Evolutionary conservation across 2,329 filamentous ascomycete genomes (phyloP).

Genomic region (Pochonia chlamydosporia): DNA sequence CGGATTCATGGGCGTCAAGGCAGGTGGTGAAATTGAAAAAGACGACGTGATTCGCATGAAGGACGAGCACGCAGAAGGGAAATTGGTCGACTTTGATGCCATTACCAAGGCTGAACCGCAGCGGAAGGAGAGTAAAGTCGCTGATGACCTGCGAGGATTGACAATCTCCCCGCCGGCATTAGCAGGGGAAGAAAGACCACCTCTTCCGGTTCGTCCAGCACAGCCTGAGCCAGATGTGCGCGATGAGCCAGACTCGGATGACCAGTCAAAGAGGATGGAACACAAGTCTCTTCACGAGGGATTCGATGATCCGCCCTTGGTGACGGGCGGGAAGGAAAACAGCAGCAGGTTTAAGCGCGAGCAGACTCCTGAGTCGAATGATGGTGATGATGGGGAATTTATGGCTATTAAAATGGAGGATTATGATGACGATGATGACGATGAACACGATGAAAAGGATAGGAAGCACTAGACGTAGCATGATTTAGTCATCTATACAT

Average conservation of each 20-base stretch:
- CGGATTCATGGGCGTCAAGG: conserved; percentile 42
- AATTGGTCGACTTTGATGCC: conserved; percentile 25
- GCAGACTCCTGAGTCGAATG: conserved; percentile 2
- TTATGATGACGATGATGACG: conserved; percentile 23
- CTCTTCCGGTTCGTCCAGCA: neutral
- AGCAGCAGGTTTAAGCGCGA: neutral
- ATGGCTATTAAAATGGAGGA: conserved; percentile 13
- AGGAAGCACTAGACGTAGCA: too few species aligned
- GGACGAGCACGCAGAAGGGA: conserved; percentile 25
- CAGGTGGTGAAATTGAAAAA: conserved; percentile 41
- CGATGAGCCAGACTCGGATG: conserved; percentile 15
- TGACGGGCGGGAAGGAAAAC: conserved; percentile 14
- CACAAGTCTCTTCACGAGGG: conserved; percentile 1
- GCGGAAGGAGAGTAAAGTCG: conserved; percentile 8
- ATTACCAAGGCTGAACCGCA: neutral
- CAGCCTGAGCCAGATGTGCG: neutral
- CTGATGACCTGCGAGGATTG: conserved; percentile 21
- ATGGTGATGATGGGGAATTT: conserved; percentile 1
- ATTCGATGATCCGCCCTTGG: conserved; percentile 20
- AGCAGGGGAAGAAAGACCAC: neutral
- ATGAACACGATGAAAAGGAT: conserved; percentile 7
- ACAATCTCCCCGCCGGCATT: conserved; percentile 21
- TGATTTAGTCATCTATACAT: too few species aligned
- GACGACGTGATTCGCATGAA: conserved; percentile 45
- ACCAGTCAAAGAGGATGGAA: neutral